Base-by-base conservation (phyloP, 345 rosid species). In the Toxicodendron radicans region DNA sequence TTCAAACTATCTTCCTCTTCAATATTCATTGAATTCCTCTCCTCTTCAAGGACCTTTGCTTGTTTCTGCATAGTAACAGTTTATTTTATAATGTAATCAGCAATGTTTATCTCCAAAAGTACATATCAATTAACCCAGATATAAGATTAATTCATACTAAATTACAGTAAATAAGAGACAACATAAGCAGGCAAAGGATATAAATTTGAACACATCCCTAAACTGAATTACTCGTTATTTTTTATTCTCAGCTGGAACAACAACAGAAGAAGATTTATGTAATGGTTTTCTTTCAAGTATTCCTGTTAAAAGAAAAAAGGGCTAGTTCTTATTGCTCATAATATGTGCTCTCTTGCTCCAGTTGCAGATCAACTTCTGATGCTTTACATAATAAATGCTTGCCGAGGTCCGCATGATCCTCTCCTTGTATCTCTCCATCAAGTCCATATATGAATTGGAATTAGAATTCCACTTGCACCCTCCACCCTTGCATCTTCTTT, bases 1-100 rank as follows among this genome's bases (percentile, higher is more conserved):
- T 81, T 89, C 73, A 95, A 85, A 82, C 87, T 88, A 73, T 95
- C 99, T 89, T 95, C 98, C 80, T 93, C 98, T 81, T 93, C 97
- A 68, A 95, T 88, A 72, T 89, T 80, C 81, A 95, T 90, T 35
- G 96, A 91, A 80, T 93, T 86, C 82, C 90, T 93, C 87, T 93
- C 98, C 79, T 87, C 94, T 84, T 89, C 90, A 20, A 93, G 92
- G 49, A 68, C 71, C 79, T 89, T 91, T 52, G 83, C 84, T 90
- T 95, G 90, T 82, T 85, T 91, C 98, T 95, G 89, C 71, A 80
- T 73, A 77, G 30, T 60, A 64, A 79, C 62, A 73, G 68, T 14
- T 58, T 51, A n/a, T 16, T 71, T 38, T 38, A 38, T 38, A 38
- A 8, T 38, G 43, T 38, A 38, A 79, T 59, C 27, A 60, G n/a